phyloP scores from a whole-genome alignment of 116 monocot genomes.

The Cymodocea nodosa region DNA sequence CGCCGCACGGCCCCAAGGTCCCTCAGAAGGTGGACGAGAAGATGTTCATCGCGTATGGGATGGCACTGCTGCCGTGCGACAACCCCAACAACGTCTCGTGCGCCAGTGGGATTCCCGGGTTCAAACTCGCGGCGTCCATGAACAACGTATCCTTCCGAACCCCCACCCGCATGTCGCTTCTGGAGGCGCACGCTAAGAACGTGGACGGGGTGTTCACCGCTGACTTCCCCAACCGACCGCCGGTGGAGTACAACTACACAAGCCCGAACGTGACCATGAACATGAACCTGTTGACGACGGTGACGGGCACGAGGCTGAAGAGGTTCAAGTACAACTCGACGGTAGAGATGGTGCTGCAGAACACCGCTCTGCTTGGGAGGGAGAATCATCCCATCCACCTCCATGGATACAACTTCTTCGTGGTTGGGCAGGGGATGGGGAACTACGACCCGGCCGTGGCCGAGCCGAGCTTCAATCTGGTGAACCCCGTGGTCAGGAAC shows the following conservation, averaged over 20 bases:
- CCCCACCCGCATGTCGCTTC: constrained; percentile 37
- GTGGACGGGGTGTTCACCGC: constrained; percentile 39
- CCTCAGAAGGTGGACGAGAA: constrained; percentile 39
- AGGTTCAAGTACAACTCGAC: constrained; percentile 20
- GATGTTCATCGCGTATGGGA: constrained; percentile 53
- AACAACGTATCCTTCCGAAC: constrained; percentile 56
- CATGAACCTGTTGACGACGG: constrained; percentile 8
- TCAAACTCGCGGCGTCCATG: constrained; percentile 39
- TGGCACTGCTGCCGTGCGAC: constrained; percentile 29
- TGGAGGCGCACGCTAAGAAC: constrained; percentile 36
- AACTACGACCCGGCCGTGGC: constrained; percentile 13
- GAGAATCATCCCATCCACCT: constrained; percentile 67
- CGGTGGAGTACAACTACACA: constrained; percentile 42
- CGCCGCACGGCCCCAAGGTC: constrained; percentile 14
- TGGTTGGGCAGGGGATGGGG: constrained; percentile 23
- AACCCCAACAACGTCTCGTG: constrained; percentile 15
- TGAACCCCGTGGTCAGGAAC: constrained; percentile 24
- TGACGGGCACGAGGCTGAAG: constrained; percentile 19
- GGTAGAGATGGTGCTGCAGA: constrained; percentile 26
- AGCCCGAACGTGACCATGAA: background rate
- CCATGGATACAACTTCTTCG: constrained; percentile 56
- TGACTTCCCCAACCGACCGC: constrained; percentile 55
- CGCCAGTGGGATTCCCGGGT: background rate
- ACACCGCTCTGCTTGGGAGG: constrained; percentile 18
- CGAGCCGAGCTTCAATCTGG: constrained; percentile 17